Conservation (phyloP, 192 early-diverging fungal genomes). For the Linderina pennispora region DNA sequence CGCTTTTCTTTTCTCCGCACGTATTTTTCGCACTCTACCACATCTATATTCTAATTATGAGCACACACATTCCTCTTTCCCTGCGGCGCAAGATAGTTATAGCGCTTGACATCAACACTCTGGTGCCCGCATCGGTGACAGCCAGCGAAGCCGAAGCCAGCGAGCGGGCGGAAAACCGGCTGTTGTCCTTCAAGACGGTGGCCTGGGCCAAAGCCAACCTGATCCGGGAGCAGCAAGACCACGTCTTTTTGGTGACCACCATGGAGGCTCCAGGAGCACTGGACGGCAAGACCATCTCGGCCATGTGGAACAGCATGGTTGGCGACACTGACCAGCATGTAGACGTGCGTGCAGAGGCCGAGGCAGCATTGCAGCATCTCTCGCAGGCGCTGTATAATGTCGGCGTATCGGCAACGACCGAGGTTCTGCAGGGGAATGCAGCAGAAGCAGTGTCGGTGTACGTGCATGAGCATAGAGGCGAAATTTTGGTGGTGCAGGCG, state of each 20-base stretch:
- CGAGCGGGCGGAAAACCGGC: conserved; percentile 3
- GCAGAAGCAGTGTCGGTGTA: conserved; percentile 10
- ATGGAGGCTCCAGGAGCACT: conserved; percentile 9
- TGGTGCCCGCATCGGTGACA: conserved; percentile 1
- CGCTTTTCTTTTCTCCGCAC: conserved; percentile 1
- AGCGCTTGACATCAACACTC: conserved; percentile 24
- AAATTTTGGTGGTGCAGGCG: conserved; percentile 24
- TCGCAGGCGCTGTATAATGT: conserved; percentile 3
- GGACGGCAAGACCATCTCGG: neutral
- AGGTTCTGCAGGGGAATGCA: conserved; percentile 13
- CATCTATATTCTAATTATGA: conserved; percentile 6
- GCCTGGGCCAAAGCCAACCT: conserved; percentile 43
- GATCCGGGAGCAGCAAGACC: conserved; percentile 22
- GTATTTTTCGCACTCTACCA: neutral
- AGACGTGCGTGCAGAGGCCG: conserved; percentile 2
- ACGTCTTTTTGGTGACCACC: conserved; percentile 29
- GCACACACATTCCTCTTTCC: conserved; percentile 25
- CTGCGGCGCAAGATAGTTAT: conserved; percentile 42
- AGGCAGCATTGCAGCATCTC: conserved; percentile 8
- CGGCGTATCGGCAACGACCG: conserved; percentile 12
- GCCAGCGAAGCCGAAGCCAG: neutral
- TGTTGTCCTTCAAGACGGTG: conserved; percentile 26
- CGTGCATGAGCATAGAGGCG: conserved; percentile 20
- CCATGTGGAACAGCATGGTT: conserved; percentile 32
- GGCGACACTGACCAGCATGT: conserved; percentile 10